Evolutionary conservation across 2,329 filamentous ascomycete species (phyloP).

Genomic region (Aspergillus fischeri): DNA sequence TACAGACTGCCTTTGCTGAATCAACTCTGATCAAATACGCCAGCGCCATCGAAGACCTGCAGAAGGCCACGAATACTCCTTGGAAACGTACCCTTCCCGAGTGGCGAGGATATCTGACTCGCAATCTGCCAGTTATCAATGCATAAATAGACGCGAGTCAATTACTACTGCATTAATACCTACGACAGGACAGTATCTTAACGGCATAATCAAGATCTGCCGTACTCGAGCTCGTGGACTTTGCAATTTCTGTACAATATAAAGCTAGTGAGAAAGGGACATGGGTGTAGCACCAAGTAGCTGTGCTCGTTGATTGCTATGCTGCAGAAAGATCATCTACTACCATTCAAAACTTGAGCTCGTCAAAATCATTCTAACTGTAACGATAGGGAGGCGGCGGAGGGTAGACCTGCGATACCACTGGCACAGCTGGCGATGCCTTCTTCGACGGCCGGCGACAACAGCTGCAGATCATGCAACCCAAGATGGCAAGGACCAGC

Average conservation of each 20-base stretch:
- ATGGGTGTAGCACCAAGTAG: neutral
- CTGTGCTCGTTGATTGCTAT: neutral
- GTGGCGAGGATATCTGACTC: constrained; percentile 50
- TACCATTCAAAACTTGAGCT: neutral
- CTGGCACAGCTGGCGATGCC: neutral
- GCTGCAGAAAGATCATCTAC: no score
- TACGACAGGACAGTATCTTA: no score
- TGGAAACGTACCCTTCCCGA: constrained; percentile 49
- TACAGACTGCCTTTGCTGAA: constrained; percentile 61
- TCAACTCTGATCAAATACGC: constrained; percentile 55
- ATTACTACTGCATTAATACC: no score
- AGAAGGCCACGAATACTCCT: constrained; percentile 39
- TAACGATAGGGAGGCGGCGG: neutral
- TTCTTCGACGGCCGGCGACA: neutral
- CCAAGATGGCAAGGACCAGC: constrained; percentile 5
- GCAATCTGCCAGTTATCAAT: constrained; percentile 32
- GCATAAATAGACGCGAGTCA: neutral
- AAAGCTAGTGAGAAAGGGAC: neutral
- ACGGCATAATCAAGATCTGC: no score
- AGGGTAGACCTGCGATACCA: neutral
- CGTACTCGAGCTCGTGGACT: no score
- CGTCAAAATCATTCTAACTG: neutral
- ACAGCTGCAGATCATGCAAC: constrained; percentile 9
- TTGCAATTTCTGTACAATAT: no score
- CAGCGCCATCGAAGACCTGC: constrained; percentile 61